phyloP scores from a whole-genome alignment of 2,329 filamentous ascomycete genomes.

The Cladophialophora carrionii region DNA sequence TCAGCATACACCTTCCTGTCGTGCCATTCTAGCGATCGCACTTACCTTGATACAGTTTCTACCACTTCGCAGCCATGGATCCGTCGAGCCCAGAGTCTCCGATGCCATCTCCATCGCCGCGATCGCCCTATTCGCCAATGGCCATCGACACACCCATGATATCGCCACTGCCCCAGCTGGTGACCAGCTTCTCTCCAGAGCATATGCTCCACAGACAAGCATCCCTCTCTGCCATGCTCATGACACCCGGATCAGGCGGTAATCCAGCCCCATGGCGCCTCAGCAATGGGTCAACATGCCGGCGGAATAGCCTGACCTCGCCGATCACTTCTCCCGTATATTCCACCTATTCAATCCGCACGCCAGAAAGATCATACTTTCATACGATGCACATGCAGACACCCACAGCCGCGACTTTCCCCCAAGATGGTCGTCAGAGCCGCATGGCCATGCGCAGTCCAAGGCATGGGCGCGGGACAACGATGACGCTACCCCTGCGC shows the following conservation, averaged over 20 bases:
- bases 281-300: constrained; percentile 20
- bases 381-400: constrained; percentile 16
- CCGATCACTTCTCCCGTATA: constrained; percentile 22
- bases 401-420: neutral
- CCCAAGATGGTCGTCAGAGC: constrained; percentile 29
- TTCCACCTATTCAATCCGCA: constrained; percentile 1
- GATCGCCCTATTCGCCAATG: constrained; percentile 23
- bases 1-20: neutral
- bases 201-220: constrained; percentile 11
- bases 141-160: neutral
- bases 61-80: constrained; percentile 12
- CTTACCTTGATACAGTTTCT: neutral
- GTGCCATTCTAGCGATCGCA: neutral
- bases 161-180: constrained; percentile 11
- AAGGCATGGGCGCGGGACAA: constrained; percentile 10
- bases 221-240: neutral
- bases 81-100: constrained; percentile 24
- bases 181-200: constrained; percentile 16
- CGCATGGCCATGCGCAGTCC: constrained; percentile 28
- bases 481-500: constrained; percentile 30
- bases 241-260: constrained; percentile 11
- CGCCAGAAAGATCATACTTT: neutral
- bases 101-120: constrained; percentile 21
- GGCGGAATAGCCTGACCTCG: constrained; percentile 28
- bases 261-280: neutral